phyloP scores from a whole-genome alignment of 768 basidiomycete species.

The Panaeolus papilionaceus region DNA sequence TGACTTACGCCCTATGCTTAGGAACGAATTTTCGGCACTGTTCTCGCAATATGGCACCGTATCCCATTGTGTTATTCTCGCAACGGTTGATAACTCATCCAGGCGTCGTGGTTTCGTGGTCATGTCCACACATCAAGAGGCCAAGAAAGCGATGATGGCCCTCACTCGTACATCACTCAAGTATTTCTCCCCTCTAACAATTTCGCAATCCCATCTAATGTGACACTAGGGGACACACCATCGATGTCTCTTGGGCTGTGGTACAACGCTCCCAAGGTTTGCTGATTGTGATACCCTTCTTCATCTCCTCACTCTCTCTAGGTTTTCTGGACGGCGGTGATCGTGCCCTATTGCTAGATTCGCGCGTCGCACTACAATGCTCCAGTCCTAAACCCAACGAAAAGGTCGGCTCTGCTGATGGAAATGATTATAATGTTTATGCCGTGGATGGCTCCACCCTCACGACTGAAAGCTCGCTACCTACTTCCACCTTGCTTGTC shows the following conservation, averaged over 20 bases:
- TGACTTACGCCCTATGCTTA: conserved; percentile 24
- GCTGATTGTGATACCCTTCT: conserved; percentile 2
- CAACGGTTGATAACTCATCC: conserved; percentile 84
- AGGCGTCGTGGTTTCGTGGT: conserved; percentile 85
- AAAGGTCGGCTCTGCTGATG: conserved; percentile 35
- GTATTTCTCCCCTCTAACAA: conserved; percentile 37
- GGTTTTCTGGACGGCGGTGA: conserved; percentile 86
- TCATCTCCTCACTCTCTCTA: conserved; percentile 32
- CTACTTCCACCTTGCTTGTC: conserved; percentile 63
- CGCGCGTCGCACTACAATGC: conserved; percentile 43
- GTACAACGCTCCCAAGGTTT: conserved; percentile 85
- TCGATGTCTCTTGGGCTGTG: conserved; percentile 88
- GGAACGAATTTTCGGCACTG: conserved; percentile 62
- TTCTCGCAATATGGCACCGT: conserved; percentile 75
- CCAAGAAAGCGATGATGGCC: conserved; percentile 67
- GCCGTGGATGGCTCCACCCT: conserved; percentile 38
- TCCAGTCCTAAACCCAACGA: conserved; percentile 31
- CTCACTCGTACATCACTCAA: conserved; percentile 75
- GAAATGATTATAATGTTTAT: conserved; percentile 41
- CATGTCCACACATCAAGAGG: conserved; percentile 77
- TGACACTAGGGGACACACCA: conserved; percentile 63
- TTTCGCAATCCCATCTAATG: conserved; percentile 18
- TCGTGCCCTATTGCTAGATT: conserved; percentile 66
- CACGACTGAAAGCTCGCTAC: conserved; percentile 37
- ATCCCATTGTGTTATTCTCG: conserved; percentile 79